Base-by-base conservation (phyloP, 2,329 filamentous ascomycete species). In the Fusarium robinianum region DNA sequence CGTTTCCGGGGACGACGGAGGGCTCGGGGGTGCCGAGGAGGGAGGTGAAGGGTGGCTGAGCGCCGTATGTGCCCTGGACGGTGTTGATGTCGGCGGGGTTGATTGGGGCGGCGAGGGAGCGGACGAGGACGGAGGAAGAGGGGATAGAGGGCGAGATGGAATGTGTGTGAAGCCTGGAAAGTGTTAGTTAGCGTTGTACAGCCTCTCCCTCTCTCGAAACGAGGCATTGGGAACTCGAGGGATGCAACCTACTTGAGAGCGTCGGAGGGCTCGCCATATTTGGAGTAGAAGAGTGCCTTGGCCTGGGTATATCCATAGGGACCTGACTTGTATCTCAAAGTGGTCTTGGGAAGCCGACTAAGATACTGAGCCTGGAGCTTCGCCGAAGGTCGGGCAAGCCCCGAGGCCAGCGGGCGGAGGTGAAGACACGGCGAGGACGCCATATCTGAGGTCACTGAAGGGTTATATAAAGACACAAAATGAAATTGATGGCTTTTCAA, bases 31-130 rank as follows among this genome's bases (percentile, higher is more conserved):
- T 96, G 43, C 90, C 88, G 41, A 99, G 81, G 2, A 81, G 70
- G 5, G 83, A 84, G 12, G 82, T 84, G 70, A 95, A 91, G 30
- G 79, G 74, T 0, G 91, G 90, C 66, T 90, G 90, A 31, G 84
- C 84, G 50, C 92, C 92, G 73, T 99, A 99, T 4, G 92, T 90
- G 55, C 94, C 94, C 75, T 99, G 94, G 63, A 99, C 88, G 62
- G 92, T 92, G 76, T 99, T 99, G 69, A 99, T 88, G 72, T 99
- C 94, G 63, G 94, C 91, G 16, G 94, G 94, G 73, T 99, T 99
- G 69, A 99, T 89, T 44, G 94, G 90, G 1, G 90, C 84, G 21
- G 91, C 88, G 61, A 99, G 88, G 61, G 94, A 85, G 67, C 90
- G 89, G 48, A 99, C 76, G 41, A 92, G 90, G 57, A 95, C 71